A percentile compares a stretch with the other conserved stretches of the same genome.
phyloP scores from a whole-genome alignment of 2,329 filamentous ascomycete species.

The Paraconiothyrium sp. region DNA sequence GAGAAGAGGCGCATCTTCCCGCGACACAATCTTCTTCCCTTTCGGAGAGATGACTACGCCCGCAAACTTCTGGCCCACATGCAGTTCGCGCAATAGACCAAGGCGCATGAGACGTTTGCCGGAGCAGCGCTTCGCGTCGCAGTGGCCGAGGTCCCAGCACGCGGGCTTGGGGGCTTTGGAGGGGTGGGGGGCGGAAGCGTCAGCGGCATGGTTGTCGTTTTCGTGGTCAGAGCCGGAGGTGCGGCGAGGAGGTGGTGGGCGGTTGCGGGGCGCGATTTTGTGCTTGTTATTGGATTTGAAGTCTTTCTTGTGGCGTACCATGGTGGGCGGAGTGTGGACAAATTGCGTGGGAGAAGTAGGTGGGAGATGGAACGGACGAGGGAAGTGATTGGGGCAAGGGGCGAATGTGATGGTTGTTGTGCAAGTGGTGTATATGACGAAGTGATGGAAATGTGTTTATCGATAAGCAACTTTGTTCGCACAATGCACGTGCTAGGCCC shows the following conservation, averaged over 20 bases:
- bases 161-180: constrained; percentile 82
- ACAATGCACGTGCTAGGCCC: background rate
- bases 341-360: background rate
- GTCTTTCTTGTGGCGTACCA: constrained; percentile 98
- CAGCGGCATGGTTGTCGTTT: constrained; percentile 22
- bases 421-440: background rate
- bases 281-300: constrained; percentile 77
- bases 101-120: constrained; percentile 93
- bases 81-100: constrained; percentile 91
- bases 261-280: constrained; percentile 66
- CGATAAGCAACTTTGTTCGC: background rate
- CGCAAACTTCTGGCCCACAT: constrained; percentile 88
- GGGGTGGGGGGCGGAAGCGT: constrained; percentile 39
- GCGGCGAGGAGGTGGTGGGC: constrained; percentile 60
- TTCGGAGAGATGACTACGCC: constrained; percentile 97
- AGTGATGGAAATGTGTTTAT: background rate
- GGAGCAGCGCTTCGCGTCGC: constrained; percentile 95
- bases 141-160: constrained; percentile 98
- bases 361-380: background rate
- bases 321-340: constrained; percentile 50
- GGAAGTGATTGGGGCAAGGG: background rate
- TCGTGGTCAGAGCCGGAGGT: constrained; percentile 34
- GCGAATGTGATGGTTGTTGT: background rate
- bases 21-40: constrained; percentile 83
- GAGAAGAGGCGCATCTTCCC: constrained; percentile 81